These are phyloP conservation scores for Sarocladium strictum DNA, from an alignment of 2,329 filamentous ascomycete genomes.

Conservation along the genomic window DNA sequence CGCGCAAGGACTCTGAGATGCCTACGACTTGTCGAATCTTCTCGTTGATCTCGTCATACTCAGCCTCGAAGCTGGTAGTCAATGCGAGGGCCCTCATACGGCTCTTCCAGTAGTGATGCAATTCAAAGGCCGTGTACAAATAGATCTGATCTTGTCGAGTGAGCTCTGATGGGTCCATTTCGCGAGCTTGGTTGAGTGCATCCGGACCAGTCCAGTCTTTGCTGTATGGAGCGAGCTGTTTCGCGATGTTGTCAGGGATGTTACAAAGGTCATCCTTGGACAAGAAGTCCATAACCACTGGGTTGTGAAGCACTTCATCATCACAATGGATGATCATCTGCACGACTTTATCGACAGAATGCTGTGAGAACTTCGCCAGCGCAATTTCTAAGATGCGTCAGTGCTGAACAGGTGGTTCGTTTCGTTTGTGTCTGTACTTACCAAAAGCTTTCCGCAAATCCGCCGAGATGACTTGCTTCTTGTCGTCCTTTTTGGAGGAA, in stretches of 20 bases:
- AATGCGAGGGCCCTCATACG: conserved; percentile 86
- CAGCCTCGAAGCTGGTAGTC: conserved; percentile 75
- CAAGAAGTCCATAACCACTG: conserved; percentile 93
- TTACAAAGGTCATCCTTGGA: conserved; percentile 90
- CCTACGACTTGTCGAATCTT: conserved; percentile 82
- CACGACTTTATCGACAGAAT: conserved; percentile 76
- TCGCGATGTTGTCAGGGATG: conserved; percentile 83
- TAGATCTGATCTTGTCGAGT: conserved; percentile 95
- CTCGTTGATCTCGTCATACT: conserved; percentile 85
- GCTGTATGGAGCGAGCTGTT: conserved; percentile 90
- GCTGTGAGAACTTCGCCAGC: conserved; percentile 85
- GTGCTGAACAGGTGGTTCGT: conserved; percentile 9
- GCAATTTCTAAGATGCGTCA: conserved; percentile 63
- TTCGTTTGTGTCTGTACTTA: conserved; percentile 31
- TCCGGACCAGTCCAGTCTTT: conserved; percentile 94
- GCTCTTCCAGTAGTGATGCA: conserved; percentile 98
- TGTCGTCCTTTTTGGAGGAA: conserved; percentile 76
- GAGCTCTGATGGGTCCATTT: conserved; percentile 81
- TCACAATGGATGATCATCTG: conserved; percentile 97
- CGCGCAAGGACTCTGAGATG: conserved; percentile 83
- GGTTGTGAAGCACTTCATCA: conserved; percentile 77
- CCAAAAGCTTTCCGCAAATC: conserved; percentile 85
- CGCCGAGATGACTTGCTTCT: conserved; percentile 92
- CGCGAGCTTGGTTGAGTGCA: conserved; percentile 68
- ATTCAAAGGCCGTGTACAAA: conserved; percentile 84